Percentiles rank a stretch among this genome's conserved stretches.
Conservation (phyloP, 2,329 filamentous ascomycete species). For the Didymella pinodella region DNA sequence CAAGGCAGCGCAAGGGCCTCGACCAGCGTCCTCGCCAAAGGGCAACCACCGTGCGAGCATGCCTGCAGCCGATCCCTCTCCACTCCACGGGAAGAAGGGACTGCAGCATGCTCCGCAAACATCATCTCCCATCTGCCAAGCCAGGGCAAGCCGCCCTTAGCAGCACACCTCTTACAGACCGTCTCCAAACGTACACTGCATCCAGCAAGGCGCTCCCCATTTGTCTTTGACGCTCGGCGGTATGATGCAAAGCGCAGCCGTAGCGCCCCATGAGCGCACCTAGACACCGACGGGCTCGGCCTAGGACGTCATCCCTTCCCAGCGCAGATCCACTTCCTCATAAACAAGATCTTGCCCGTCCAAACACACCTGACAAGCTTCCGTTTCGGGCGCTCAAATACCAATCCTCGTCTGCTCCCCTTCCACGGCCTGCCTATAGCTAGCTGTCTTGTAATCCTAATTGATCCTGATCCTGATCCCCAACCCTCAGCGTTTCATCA, state of each 20-base stretch:
- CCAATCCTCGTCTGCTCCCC: constrained; percentile 6
- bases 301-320: constrained; percentile 18
- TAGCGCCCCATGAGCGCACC: constrained; percentile 6
- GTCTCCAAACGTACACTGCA: not conserved
- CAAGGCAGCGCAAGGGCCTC: constrained; percentile 14
- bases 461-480: not conserved
- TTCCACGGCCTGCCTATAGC: not conserved
- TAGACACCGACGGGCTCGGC: not conserved
- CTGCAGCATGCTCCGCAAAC: constrained; percentile 9
- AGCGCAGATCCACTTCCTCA: constrained; percentile 1
- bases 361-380: constrained; percentile 1
- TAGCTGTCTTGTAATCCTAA: constrained; percentile 6
- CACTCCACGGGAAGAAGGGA: not conserved
- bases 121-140: not conserved
- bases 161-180: not conserved
- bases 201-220: constrained; percentile 15
- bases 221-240: constrained; percentile 8
- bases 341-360: constrained; percentile 20
- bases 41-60: constrained; percentile 5
- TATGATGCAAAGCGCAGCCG: constrained; percentile 21
- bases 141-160: constrained; percentile 1
- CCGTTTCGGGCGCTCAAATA: constrained; percentile 18
- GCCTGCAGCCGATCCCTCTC: constrained; percentile 10
- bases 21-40: constrained; percentile 6
- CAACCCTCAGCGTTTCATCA: constrained; percentile 5